Conservation (phyloP, 495 filamentous ascomycete species). For the Penicillium cosmopolitanum region DNA sequence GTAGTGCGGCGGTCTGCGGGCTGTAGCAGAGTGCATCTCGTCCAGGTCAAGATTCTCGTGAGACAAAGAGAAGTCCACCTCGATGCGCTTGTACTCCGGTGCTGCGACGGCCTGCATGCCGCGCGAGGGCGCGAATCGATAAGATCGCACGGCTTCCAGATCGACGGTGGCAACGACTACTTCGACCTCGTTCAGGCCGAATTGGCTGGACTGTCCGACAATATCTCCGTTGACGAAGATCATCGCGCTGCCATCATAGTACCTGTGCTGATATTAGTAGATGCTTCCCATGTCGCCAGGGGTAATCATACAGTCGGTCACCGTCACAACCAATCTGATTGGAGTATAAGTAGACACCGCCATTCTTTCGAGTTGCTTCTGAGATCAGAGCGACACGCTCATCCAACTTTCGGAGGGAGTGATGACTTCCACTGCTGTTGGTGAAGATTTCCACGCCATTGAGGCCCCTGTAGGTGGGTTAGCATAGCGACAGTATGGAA, state of each 20-base stretch:
- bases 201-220: conserved; percentile 71
- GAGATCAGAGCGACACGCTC: conserved; percentile 70
- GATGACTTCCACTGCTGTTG: conserved; percentile 73
- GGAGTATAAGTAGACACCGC: conserved; percentile 73
- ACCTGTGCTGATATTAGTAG: conserved; percentile 20
- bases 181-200: conserved; percentile 76
- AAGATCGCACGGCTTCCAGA: conserved; percentile 67
- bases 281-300: not conserved
- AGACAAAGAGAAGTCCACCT: conserved; percentile 35
- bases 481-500: conserved; percentile 8
- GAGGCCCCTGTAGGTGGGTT: conserved; percentile 21
- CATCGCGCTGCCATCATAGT: conserved; percentile 72
- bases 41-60: conserved; percentile 36
- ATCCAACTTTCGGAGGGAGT: conserved; percentile 74
- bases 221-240: conserved; percentile 72
- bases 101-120: conserved; percentile 37
- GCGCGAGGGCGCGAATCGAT: conserved; percentile 31
- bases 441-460: conserved; percentile 69
- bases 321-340: conserved; percentile 76
- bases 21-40: conserved; percentile 38
- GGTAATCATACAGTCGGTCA: conserved; percentile 44
- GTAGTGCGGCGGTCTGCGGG: conserved; percentile 40
- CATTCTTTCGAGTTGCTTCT: conserved; percentile 68
- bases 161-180: conserved; percentile 78
- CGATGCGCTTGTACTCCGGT: conserved; percentile 34